These are phyloP conservation scores for Chaetomium olivaceum DNA, from an alignment of 2,329 filamentous ascomycete species.

Conservation along the genomic window DNA sequence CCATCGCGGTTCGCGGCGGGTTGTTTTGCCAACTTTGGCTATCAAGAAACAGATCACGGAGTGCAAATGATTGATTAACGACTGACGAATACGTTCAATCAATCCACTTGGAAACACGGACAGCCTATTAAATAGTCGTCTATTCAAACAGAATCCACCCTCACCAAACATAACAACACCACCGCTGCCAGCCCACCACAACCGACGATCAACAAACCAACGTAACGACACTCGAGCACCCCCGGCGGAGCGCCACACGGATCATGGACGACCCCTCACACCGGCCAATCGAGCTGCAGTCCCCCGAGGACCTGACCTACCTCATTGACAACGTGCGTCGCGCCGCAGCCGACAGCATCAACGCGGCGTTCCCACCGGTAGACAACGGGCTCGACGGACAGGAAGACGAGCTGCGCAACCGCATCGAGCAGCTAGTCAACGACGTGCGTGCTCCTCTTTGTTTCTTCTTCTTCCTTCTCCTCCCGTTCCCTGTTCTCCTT, in stretches of 20 bases:
- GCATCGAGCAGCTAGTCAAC: constrained; percentile 61
- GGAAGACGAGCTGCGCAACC: constrained; percentile 58
- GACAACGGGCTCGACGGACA: constrained; percentile 48
- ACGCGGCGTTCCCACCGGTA: constrained; percentile 66
- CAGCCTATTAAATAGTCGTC: background rate
- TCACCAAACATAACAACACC: background rate
- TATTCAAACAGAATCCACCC: background rate
- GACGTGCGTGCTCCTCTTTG: constrained; percentile 48
- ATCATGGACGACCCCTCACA: constrained; percentile 49
- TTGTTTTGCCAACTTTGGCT: background rate
- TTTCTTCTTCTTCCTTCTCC: background rate
- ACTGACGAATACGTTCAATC: background rate
- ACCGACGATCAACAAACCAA: background rate
- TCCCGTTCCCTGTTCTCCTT: no score
- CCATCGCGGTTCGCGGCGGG: background rate
- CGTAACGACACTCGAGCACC: background rate
- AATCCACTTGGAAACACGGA: background rate
- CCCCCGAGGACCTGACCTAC: constrained; percentile 70
- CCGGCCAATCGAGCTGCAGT: constrained; percentile 78
- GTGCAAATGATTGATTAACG: background rate
- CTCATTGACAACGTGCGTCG: constrained; percentile 68
- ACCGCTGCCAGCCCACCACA: background rate
- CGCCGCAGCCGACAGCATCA: constrained; percentile 67
- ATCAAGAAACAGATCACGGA: background rate
- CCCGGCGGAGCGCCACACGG: background rate